Conservation (phyloP, 1,284 basidiomycete genomes). For the Sparassis latifolia region DNA sequence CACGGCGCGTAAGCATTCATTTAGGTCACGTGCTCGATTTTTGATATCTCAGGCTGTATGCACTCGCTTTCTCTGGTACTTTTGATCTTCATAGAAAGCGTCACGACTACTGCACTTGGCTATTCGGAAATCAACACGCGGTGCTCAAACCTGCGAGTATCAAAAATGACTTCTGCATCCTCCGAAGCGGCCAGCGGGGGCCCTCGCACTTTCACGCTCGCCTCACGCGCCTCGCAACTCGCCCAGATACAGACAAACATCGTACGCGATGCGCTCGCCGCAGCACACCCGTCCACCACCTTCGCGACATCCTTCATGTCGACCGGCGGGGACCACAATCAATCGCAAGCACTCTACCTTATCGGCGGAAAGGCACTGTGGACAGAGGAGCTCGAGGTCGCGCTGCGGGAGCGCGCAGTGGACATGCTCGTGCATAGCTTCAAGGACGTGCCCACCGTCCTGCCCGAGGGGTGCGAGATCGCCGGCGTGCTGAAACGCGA, state of each 20-base stretch:
- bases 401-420: slow-evolving; percentile 64
- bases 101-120: no score
- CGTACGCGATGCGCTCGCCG: slow-evolving; percentile 54
- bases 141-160: no score
- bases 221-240: slow-evolving; percentile 81
- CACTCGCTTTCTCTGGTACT: no score
- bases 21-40: no score
- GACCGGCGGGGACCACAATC: slow-evolving; percentile 90
- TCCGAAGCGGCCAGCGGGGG: neutral
- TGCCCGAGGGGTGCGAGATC: slow-evolving; percentile 83
- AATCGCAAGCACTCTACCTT: slow-evolving; percentile 73
- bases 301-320: slow-evolving; percentile 84
- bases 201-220: slow-evolving; percentile 53
- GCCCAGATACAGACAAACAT: slow-evolving; percentile 84
- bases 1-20: no score
- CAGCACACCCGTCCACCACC: slow-evolving; percentile 35
- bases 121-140: no score
- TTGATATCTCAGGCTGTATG: no score
- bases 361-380: slow-evolving; percentile 87
- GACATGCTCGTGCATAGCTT: slow-evolving; percentile 93
- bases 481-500: slow-evolving; percentile 86
- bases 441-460: slow-evolving; percentile 90
- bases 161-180: neutral
- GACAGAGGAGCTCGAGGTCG: slow-evolving; percentile 93
- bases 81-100: no score